Conservation (phyloP, 306 rosid species). For the Echinosophora koreensis region DNA sequence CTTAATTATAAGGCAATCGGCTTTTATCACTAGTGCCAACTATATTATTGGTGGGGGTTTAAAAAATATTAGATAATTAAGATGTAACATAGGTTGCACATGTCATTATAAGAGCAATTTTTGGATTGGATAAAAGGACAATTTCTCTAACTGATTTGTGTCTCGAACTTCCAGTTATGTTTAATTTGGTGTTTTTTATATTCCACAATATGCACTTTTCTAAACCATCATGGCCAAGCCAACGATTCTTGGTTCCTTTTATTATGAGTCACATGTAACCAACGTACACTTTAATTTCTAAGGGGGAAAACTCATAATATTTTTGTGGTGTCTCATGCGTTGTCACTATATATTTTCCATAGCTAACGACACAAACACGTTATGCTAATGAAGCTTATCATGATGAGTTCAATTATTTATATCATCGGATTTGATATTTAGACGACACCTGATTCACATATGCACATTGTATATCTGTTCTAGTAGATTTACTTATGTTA, state of each 20-base stretch:
- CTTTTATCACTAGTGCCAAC: too few species aligned
- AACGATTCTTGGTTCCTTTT: neutral
- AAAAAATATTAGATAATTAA: neutral
- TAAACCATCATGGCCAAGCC: slow-evolving; percentile 15
- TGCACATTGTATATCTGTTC: too few species aligned
- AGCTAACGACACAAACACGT: slow-evolving; percentile 57
- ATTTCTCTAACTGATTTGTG: slow-evolving; percentile 18
- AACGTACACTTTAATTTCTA: slow-evolving; percentile 10
- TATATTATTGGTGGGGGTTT: neutral
- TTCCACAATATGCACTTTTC: too few species aligned
- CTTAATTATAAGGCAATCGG: too few species aligned
- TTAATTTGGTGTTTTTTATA: too few species aligned
- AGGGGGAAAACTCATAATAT: slow-evolving; percentile 14
- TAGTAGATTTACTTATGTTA: too few species aligned
- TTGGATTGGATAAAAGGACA: slow-evolving; percentile 44
- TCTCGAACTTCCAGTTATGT: slow-evolving; percentile 38
- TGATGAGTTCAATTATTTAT: too few species aligned
- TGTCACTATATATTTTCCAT: slow-evolving; percentile 36
- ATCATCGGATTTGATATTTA: too few species aligned
- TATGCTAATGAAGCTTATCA: slow-evolving; percentile 21
- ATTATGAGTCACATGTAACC: slow-evolving; percentile 16
- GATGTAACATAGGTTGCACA: neutral
- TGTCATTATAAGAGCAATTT: slow-evolving; percentile 24
- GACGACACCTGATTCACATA: too few species aligned
- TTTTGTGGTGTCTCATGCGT: slow-evolving; percentile 49